phyloP scores from a whole-genome alignment of 805 yeast species.

The Monosporozyma servazzii region DNA sequence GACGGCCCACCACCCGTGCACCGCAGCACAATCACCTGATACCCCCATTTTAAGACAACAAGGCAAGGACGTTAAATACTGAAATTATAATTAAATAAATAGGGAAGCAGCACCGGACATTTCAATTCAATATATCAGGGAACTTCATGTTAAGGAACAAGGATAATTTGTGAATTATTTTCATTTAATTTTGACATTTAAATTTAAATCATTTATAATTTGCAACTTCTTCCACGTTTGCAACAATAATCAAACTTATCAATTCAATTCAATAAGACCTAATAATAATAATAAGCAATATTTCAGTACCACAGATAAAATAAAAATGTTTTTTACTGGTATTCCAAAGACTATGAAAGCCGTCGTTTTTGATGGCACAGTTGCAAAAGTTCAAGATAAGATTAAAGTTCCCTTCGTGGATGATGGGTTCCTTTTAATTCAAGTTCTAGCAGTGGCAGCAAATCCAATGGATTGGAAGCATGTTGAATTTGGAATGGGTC shows the following conservation, averaged over 20 bases:
- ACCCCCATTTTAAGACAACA: neutral
- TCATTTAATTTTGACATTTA: too few species aligned
- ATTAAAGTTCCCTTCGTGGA: constrained; percentile 32
- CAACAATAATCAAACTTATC: neutral
- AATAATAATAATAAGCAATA: too few species aligned
- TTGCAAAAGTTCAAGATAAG: constrained; percentile 22
- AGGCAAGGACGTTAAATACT: neutral
- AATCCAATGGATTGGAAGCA: constrained; percentile 72
- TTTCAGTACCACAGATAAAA: neutral
- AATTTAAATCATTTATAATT: neutral
- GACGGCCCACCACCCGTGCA: neutral
- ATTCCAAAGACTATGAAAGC: constrained; percentile 34
- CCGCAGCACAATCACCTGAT: neutral
- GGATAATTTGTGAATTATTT: neutral
- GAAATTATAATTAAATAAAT: neutral
- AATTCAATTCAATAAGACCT: too few species aligned
- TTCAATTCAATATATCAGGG: neutral
- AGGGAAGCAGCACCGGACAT: neutral
- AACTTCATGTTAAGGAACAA: neutral
- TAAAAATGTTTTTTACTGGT: constrained; percentile 8
- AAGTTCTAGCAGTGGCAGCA: constrained; percentile 45
- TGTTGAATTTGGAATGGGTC: constrained; percentile 33
- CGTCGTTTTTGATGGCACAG: constrained; percentile 31
- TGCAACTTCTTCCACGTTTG: neutral
- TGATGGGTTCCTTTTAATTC: constrained; percentile 35